phyloP scores from a whole-genome alignment of 257 asterid species.

The Pogostemon cablin region DNA sequence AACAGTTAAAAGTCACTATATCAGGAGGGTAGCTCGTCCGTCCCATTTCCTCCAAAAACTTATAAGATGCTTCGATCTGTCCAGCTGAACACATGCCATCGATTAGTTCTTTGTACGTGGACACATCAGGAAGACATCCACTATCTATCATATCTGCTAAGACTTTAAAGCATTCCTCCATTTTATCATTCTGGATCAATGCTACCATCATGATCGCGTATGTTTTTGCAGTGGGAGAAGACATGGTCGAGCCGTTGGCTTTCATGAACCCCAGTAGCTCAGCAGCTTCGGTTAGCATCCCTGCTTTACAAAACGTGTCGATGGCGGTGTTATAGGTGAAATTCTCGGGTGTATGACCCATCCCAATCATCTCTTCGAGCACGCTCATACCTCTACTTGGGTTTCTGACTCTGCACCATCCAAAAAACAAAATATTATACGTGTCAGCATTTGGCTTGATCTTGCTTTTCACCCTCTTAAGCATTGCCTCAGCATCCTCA shows the following conservation, averaged over 20 bases:
- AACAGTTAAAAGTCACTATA: conserved; percentile 86
- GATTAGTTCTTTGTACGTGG: conserved; percentile 79
- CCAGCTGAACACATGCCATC: conserved; percentile 79
- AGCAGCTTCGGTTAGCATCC: conserved; percentile 78
- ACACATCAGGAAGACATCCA: conserved; percentile 93
- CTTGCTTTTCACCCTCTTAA: conserved; percentile 58
- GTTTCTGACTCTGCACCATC: conserved; percentile 89
- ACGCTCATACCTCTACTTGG: conserved; percentile 69
- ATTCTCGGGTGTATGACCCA: conserved; percentile 74
- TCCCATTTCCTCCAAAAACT: conserved; percentile 82
- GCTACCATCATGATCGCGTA: conserved; percentile 79
- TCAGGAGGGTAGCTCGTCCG: conserved; percentile 85
- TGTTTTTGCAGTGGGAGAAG: conserved; percentile 91
- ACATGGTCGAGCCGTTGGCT: conserved; percentile 69
- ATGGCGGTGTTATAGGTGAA: conserved; percentile 86
- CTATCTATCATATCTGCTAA: conserved; percentile 68
- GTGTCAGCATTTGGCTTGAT: conserved; percentile 77
- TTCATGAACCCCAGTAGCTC: conserved; percentile 81
- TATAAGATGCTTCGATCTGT: conserved; percentile 75
- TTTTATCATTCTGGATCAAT: conserved; percentile 61
- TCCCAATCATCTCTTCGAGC: conserved; percentile 75
- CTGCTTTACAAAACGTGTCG: conserved; percentile 83
- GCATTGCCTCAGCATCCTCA: conserved; percentile 82
- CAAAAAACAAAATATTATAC: conserved; percentile 78
- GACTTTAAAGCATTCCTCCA: conserved; percentile 67